These are phyloP conservation scores for Sclerotinia subarctica DNA, from an alignment of 2,329 filamentous ascomycete species.

Conservation along the genomic window DNA sequence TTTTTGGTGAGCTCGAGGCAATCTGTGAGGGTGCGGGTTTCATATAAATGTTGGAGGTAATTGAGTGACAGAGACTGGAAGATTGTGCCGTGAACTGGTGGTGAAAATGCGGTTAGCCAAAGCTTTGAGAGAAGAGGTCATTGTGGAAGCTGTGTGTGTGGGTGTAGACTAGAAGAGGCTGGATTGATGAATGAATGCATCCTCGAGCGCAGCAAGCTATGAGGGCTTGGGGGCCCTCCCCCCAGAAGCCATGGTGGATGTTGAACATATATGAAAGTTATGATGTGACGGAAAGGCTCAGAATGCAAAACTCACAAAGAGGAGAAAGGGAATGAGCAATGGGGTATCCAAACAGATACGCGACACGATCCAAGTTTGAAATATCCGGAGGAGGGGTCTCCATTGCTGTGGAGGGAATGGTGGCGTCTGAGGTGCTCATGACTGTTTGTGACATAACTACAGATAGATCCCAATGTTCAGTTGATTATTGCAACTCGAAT, in stretches of 20 bases:
- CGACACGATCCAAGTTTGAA: conserved; percentile 29
- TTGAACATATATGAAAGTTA: background rate
- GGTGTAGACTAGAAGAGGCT: background rate
- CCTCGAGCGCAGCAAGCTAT: background rate
- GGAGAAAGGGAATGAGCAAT: conserved; percentile 52
- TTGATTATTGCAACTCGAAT: conserved; percentile 3
- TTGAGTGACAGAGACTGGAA: conserved; percentile 50
- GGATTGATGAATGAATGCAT: background rate
- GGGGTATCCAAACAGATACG: conserved; percentile 56
- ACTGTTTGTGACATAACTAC: conserved; percentile 22
- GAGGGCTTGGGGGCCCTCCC: background rate
- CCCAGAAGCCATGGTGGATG: background rate
- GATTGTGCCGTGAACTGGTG: conserved; percentile 53
- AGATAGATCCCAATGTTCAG: background rate
- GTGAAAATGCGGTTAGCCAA: background rate
- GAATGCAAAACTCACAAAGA: conserved; percentile 14
- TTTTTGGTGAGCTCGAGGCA: conserved; percentile 53
- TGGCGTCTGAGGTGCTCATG: conserved; percentile 5
- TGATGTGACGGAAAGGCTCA: background rate
- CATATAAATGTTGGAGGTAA: conserved; percentile 53
- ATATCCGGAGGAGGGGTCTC: conserved; percentile 26
- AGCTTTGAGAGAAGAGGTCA: background rate
- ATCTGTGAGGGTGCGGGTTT: conserved; percentile 48
- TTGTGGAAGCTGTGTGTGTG: background rate
- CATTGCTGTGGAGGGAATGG: conserved; percentile 18